phyloP scores from a whole-genome alignment of 129 eudicot species.

The Ambrosia artemisiifolia region DNA sequence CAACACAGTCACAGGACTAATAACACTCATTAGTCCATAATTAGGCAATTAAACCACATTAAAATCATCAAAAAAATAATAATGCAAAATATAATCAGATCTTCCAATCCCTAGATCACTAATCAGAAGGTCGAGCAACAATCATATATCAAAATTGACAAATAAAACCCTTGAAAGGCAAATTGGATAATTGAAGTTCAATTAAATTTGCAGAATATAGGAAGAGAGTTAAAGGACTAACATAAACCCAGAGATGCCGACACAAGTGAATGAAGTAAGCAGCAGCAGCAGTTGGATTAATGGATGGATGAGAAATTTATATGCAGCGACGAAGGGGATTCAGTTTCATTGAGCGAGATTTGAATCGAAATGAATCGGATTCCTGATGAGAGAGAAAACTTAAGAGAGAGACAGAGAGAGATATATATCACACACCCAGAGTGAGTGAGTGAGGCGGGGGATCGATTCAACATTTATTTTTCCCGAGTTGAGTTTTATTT shows the following conservation, averaged over 20 bases:
- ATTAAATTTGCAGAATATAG: neutral
- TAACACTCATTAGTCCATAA: slow-evolving; percentile 11
- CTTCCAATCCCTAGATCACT: slow-evolving; percentile 4
- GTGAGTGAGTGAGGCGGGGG: slow-evolving; percentile 50
- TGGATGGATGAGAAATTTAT: slow-evolving; percentile 17
- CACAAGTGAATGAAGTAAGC: slow-evolving; percentile 31
- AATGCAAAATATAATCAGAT: slow-evolving; percentile 12
- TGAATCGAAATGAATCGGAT: neutral
- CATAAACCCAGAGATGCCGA: slow-evolving; percentile 17
- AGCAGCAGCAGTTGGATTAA: slow-evolving; percentile 31
- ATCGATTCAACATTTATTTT: slow-evolving; percentile 45
- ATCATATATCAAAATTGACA: neutral
- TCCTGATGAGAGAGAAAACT: slow-evolving; percentile 38
- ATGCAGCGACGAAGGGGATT: no score
- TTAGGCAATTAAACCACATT: slow-evolving; percentile 13
- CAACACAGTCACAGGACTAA: slow-evolving; percentile 14
- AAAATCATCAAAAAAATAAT: neutral
- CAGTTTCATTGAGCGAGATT: neutral
- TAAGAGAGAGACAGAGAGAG: slow-evolving; percentile 25
- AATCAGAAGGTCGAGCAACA: neutral
- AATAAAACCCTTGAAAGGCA: slow-evolving; percentile 11
- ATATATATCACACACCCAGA: slow-evolving; percentile 13
- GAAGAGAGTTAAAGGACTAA: no score
- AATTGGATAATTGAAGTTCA: slow-evolving; percentile 13
- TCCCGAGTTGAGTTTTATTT: neutral